These are phyloP conservation scores for Talaromyces ruber DNA, from an alignment of 495 filamentous ascomycete genomes.

Conservation along the genomic window DNA sequence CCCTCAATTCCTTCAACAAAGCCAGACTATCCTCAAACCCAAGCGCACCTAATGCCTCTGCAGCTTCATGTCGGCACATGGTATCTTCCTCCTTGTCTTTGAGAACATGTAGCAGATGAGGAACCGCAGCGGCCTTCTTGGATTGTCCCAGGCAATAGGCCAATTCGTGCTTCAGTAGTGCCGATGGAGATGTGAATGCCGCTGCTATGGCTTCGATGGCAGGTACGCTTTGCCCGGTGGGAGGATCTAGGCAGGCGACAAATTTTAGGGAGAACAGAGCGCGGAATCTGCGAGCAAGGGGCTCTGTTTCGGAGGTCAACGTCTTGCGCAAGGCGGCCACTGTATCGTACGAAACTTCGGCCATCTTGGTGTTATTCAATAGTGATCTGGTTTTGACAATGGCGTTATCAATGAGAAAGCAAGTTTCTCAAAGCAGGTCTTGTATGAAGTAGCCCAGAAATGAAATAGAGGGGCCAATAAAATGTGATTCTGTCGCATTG, in stretches of 20 bases:
- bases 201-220: constrained; percentile 92
- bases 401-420: background rate
- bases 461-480: background rate
- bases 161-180: constrained; percentile 85
- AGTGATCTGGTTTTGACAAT: background rate
- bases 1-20: constrained; percentile 60
- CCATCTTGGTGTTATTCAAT: constrained; percentile 13
- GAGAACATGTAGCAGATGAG: constrained; percentile 68
- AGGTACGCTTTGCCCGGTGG: constrained; percentile 51
- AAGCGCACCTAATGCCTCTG: constrained; percentile 87
- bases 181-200: constrained; percentile 75
- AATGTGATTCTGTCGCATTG: background rate
- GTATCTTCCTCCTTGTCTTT: constrained; percentile 71
- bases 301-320: constrained; percentile 66
- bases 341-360: constrained; percentile 17
- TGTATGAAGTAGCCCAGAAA: background rate
- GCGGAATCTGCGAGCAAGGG: constrained; percentile 86
- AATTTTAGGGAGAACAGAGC: constrained; percentile 97
- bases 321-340: constrained; percentile 61
- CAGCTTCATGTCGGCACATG: constrained; percentile 96
- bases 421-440: background rate
- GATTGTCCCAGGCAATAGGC: constrained; percentile 97
- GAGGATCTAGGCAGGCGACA: constrained; percentile 61
- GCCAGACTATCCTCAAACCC: constrained; percentile 63
- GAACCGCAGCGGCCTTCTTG: constrained; percentile 60